Percentiles rank a stretch among this genome's conserved stretches.
phyloP scores from a whole-genome alignment of 306 rosid genomes.

The Luffa acutangula region DNA sequence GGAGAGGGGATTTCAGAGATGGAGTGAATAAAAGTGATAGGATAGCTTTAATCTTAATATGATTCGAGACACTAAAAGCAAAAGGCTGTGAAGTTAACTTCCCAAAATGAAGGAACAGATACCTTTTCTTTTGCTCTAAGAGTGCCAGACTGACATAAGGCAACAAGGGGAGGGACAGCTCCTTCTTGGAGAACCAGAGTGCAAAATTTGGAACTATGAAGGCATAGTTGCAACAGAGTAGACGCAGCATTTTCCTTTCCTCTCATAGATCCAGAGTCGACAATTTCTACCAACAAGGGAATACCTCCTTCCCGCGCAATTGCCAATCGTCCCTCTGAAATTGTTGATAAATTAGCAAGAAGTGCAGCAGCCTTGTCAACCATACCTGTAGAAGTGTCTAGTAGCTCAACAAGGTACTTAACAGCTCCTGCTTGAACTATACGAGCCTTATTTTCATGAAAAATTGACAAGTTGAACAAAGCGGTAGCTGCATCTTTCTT shows the following conservation, averaged over 20 bases:
- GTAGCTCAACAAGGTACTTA: slow-evolving; percentile 56
- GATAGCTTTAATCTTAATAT: background rate
- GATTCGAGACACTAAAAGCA: background rate
- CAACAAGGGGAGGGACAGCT: slow-evolving; percentile 94
- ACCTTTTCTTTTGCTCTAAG: slow-evolving; percentile 96
- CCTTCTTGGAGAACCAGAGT: slow-evolving; percentile 91
- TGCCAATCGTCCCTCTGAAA: slow-evolving; percentile 65
- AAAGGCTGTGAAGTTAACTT: background rate
- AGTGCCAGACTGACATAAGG: slow-evolving; percentile 77
- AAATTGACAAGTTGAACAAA: slow-evolving; percentile 73
- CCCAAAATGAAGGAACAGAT: background rate
- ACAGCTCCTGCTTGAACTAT: slow-evolving; percentile 92
- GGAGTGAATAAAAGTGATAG: background rate
- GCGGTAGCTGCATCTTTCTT: slow-evolving; percentile 98
- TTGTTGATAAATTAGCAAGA: slow-evolving; percentile 76
- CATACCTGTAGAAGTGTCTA: slow-evolving; percentile 67
- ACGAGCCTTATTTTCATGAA: slow-evolving; percentile 83
- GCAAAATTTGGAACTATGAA: slow-evolving; percentile 68
- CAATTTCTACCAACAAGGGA: slow-evolving; percentile 72
- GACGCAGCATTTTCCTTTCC: slow-evolving; percentile 95
- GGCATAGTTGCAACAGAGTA: slow-evolving; percentile 69
- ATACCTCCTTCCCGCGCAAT: slow-evolving; percentile 62
- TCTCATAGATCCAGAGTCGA: slow-evolving; percentile 73
- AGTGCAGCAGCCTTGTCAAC: slow-evolving; percentile 89
- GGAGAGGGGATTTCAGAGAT: background rate